Base-by-base conservation (phyloP, 768 basidiomycete genomes). In the Macrolepiota dolichaula region DNA sequence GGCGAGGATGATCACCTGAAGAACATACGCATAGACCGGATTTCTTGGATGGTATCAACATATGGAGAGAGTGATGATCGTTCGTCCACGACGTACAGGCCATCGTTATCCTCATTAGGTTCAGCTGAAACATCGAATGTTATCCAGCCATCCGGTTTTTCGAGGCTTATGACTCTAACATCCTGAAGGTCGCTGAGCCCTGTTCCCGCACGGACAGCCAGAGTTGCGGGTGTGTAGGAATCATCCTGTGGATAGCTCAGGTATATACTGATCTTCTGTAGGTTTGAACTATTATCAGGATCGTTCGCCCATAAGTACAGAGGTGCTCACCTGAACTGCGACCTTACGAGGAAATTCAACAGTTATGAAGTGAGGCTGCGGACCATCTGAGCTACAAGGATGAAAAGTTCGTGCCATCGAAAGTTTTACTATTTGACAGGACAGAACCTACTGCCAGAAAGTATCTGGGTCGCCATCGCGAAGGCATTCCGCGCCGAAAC, bases 331-430 rank as follows among this genome's bases (percentile, higher is more conserved):
- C 75, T 96, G 91, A 35, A 99, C 85, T 1, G 89, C 85, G 24
- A 97, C 88, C 71, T 94, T 92, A 46, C 89, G 85, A 22, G 94
- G 88, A 72, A 99, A 99, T 70, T 96, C 91, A 53, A 97, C 80
- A 0, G 95, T 96, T 68, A 98, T 92, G 64, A 91, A 91, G 75
- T 99, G 96, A 1, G 97, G 97, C 68, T 98, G 97, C 1, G 96
- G 94, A 1, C 97, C 97, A 70, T 98, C 97, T 3, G 89, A 89
- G 71, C 91, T 93, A 64, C 17, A 64, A 29, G 19, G 55, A 59
- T 37, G 54, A 25, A 22, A n/a, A 32, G 42, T 44, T 12, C 1
- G 22, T 24, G 13, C 32, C 36, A 59, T 17, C 46, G 15, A 52
- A 49, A n/a, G n/a, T n/a, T n/a, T 19, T 27, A 2, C 15, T 22